Conservation (phyloP, 2,329 filamentous ascomycete genomes). For the Stenocarpella maydis region DNA sequence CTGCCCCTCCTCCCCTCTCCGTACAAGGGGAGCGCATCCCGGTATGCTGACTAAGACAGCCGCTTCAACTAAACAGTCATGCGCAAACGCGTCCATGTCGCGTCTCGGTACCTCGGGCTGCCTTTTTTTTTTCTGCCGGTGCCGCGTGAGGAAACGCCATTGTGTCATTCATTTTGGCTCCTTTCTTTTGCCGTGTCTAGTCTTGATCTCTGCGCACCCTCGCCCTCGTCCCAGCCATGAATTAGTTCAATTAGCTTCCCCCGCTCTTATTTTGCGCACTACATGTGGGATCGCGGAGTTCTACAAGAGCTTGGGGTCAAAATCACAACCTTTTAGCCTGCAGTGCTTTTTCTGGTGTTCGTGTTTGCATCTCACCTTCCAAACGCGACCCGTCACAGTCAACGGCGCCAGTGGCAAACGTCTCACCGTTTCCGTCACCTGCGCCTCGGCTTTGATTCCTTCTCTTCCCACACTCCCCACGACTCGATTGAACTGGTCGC, state of each 20-base stretch:
- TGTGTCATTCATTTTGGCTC: constrained; percentile 28
- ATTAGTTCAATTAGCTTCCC: constrained; percentile 5
- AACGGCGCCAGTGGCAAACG: constrained; percentile 14
- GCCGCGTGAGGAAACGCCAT: constrained; percentile 5
- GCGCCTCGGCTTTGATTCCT: not conserved
- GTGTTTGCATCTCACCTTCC: not conserved
- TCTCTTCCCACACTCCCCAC: not conserved
- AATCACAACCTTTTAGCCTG: not conserved
- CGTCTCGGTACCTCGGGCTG: not conserved
- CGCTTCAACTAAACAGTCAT: constrained; percentile 14
- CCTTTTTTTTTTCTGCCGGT: not conserved
- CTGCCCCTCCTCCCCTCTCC: not conserved
- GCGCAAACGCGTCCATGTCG: constrained; percentile 15
- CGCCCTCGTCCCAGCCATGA: not conserved
- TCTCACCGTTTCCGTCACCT: not conserved
- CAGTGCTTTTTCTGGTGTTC: not conserved
- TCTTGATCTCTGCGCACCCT: not conserved
- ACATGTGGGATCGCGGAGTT: not conserved
- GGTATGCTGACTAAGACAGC: not conserved
- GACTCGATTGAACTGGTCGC: not conserved
- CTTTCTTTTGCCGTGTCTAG: not conserved
- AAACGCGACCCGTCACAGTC: not conserved
- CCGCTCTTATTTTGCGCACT: not conserved
- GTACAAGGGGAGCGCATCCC: not conserved
- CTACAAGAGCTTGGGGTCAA: not conserved